A percentile compares a stretch with the other conserved stretches of the same genome.
Conservation (phyloP, 306 rosid genomes). For the Ochetophila trinervis region DNA sequence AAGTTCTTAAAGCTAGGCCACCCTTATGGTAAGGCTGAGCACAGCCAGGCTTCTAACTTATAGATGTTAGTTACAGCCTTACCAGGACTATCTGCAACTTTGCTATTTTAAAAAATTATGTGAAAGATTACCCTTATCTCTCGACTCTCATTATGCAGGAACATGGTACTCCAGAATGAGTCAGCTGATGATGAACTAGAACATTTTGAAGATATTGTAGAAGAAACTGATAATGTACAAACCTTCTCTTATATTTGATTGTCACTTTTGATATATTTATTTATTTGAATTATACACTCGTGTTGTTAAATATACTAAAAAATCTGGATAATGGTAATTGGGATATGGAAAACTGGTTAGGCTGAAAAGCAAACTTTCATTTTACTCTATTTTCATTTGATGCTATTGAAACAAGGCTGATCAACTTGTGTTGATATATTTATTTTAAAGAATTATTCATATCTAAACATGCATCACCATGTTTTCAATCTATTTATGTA, state of each 20-base stretch:
- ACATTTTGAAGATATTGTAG: conserved; percentile 83
- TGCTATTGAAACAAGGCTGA: neutral
- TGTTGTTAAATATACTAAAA: too few species aligned
- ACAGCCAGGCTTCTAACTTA: too few species aligned
- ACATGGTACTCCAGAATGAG: conserved; percentile 70
- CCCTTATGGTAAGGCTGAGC: conserved; percentile 62
- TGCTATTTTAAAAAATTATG: neutral
- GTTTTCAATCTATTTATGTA: too few species aligned
- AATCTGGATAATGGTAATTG: too few species aligned
- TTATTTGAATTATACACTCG: too few species aligned
- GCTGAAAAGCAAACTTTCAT: neutral
- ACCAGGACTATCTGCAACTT: neutral
- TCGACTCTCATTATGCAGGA: conserved; percentile 43
- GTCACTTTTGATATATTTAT: too few species aligned
- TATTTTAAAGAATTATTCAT: too few species aligned
- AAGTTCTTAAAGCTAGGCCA: conserved; percentile 89
- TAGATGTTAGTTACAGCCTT: too few species aligned
- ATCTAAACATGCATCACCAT: neutral
- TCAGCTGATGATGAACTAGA: conserved; percentile 78
- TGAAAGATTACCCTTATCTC: neutral
- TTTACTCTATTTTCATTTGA: neutral
- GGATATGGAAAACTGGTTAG: too few species aligned
- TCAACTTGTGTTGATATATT: neutral
- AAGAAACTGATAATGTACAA: conserved; percentile 52
- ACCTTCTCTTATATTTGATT: too few species aligned